Evolutionary conservation across 2,329 filamentous ascomycete genomes (phyloP).

Genomic region (Cercospora berteroae): DNA sequence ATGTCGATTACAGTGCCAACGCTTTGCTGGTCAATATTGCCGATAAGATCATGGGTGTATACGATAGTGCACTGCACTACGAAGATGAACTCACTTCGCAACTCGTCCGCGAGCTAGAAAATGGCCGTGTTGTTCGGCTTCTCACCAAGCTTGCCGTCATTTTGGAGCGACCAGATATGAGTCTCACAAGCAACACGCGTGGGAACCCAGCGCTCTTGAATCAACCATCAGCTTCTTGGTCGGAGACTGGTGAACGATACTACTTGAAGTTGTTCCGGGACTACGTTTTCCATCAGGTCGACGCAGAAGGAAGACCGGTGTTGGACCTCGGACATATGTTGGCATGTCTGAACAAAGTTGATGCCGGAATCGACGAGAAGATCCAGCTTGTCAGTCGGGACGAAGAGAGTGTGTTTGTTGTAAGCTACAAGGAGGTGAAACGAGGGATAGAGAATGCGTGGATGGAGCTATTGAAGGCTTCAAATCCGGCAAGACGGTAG

Average conservation of each 20-base stretch:
- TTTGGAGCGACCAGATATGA: conserved; percentile 82
- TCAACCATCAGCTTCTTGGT: conserved; percentile 58
- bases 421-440: conserved; percentile 87
- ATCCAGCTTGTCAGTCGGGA: conserved; percentile 84
- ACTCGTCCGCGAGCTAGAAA: conserved; percentile 80
- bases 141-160: conserved; percentile 81
- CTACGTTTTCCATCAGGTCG: conserved; percentile 95
- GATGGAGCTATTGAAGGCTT: conserved; percentile 49
- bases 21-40: conserved; percentile 77
- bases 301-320: conserved; percentile 76
- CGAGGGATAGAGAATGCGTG: conserved; percentile 61
- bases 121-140: conserved; percentile 77
- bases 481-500: conserved; percentile 19
- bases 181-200: conserved; percentile 32
- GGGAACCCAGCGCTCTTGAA: conserved; percentile 34
- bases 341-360: conserved; percentile 83
- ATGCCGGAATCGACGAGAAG: conserved; percentile 83
- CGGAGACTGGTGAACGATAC: conserved; percentile 88
- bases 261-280: conserved; percentile 93
- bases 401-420: conserved; percentile 82
- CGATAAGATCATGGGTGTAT: conserved; percentile 68
- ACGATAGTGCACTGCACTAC: conserved; percentile 76
- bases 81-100: conserved; percentile 72
- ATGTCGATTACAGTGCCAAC: conserved; percentile 65
- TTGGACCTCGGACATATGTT: conserved; percentile 87